Percentiles rank a stretch among this genome's conserved stretches.
Conservation (phyloP, 371 early-diverging fungal species). For the Lichtheimia ramosa region DNA sequence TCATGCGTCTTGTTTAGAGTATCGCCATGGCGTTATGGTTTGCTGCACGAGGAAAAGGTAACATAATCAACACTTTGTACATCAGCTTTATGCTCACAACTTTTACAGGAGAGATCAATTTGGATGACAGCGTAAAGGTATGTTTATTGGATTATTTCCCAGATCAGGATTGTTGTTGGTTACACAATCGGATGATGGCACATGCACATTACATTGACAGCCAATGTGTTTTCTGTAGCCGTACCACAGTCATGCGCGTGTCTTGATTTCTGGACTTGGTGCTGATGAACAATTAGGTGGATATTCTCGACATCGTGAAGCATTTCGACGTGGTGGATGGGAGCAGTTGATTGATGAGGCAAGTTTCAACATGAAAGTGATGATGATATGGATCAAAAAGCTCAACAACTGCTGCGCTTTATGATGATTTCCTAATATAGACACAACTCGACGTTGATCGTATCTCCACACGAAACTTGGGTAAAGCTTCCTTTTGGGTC, state of each 20-base stretch:
- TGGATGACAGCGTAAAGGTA: slow-evolving; percentile 5
- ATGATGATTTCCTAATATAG: slow-evolving; percentile 22
- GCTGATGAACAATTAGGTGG: slow-evolving; percentile 96
- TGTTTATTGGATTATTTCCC: neutral
- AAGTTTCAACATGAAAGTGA: neutral
- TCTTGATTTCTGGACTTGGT: slow-evolving; percentile 90
- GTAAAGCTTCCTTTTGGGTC: slow-evolving; percentile 21
- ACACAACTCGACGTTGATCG: slow-evolving; percentile 84
- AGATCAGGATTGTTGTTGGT: too few species aligned
- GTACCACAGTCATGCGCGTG: slow-evolving; percentile 70
- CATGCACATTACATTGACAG: neutral
- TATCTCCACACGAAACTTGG: slow-evolving; percentile 83
- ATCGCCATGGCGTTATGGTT: slow-evolving; percentile 98
- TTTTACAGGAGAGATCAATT: slow-evolving; percentile 24
- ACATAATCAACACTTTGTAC: neutral
- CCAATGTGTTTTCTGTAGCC: neutral
- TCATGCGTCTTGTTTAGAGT: slow-evolving; percentile 53
- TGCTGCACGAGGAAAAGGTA: slow-evolving; percentile 76
- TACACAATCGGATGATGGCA: neutral
- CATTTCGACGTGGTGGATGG: slow-evolving; percentile 70
- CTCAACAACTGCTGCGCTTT: too few species aligned
- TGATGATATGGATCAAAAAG: too few species aligned
- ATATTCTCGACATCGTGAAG: slow-evolving; percentile 84
- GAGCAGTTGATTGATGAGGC: slow-evolving; percentile 67
- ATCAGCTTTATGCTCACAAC: too few species aligned